Evolutionary conservation across 2,329 filamentous ascomycete species (phyloP).

Genomic region (Diaporthe vexans): DNA sequence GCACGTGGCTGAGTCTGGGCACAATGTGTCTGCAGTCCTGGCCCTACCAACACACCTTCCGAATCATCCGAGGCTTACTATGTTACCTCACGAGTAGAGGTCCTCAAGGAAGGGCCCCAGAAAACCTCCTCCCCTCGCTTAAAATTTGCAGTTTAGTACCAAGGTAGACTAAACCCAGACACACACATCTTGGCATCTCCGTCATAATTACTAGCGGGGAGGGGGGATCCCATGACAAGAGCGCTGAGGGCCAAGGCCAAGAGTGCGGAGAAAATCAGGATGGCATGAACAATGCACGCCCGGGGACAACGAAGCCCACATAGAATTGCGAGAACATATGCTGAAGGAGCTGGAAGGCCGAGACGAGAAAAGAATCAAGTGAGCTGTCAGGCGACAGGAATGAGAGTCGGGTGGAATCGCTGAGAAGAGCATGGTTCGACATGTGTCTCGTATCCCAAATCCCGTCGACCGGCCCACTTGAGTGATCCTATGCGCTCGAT

Average conservation of each 20-base stretch:
- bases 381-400: conserved; percentile 6
- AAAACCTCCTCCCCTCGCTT: too few relatives aligned
- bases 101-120: not conserved
- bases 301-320: not conserved
- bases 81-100: not conserved
- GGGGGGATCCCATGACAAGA: not conserved
- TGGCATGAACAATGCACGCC: not conserved
- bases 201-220: conserved; percentile 9
- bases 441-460: conserved; percentile 21
- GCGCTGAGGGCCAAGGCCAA: conserved; percentile 9
- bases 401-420: not conserved
- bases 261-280: conserved; percentile 17
- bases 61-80: not conserved
- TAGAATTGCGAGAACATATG: not conserved
- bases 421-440: conserved; percentile 1
- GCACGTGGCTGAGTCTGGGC: not conserved
- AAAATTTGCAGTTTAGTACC: not conserved
- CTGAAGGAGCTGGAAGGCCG: not conserved
- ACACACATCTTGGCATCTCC: conserved; percentile 1
- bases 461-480: not conserved
- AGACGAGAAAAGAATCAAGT: not conserved
- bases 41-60: not conserved
- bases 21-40: not conserved
- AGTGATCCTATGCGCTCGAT: conserved; percentile 1
- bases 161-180: not conserved